These are phyloP conservation scores for Neurospora sublineolata DNA, from an alignment of 495 filamentous ascomycete species.

Conservation along the genomic window DNA sequence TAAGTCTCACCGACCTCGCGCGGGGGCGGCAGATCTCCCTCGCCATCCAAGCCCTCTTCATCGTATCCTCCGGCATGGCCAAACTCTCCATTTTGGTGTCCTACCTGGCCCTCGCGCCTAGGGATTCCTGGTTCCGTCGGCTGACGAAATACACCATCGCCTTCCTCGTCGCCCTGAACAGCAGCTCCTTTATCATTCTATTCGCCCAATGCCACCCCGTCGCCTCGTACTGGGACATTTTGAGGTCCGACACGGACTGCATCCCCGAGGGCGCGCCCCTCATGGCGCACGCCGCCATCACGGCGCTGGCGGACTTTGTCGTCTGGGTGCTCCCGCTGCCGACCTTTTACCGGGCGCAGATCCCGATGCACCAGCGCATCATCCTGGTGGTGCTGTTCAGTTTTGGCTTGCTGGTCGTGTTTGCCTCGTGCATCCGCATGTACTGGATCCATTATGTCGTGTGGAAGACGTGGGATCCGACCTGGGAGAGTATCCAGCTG, in stretches of 20 bases:
- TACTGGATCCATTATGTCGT: conserved; percentile 20
- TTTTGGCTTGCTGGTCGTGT: conserved; percentile 15
- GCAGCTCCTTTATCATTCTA: conserved; percentile 21
- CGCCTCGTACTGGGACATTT: conserved; percentile 24
- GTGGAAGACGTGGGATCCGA: conserved; percentile 20
- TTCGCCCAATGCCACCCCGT: conserved; percentile 24
- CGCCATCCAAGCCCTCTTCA: conserved; percentile 18
- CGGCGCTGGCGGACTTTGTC: conserved; percentile 26
- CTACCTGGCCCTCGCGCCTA: conserved; percentile 40
- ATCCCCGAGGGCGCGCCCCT: conserved; percentile 16
- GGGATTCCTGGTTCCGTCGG: conserved; percentile 24
- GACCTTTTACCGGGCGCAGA: conserved; percentile 18
- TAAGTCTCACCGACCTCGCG: conserved; percentile 4
- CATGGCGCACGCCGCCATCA: conserved; percentile 17
- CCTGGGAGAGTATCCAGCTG: conserved; percentile 28
- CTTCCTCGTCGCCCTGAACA: conserved; percentile 12
- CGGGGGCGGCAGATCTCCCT: conserved; percentile 16
- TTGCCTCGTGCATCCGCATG: conserved; percentile 11
- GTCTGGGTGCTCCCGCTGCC: conserved; percentile 34
- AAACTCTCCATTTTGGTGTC: conserved; percentile 41
- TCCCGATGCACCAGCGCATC: conserved; percentile 14
- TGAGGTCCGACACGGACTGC: conserved; percentile 7
- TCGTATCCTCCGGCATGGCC: conserved; percentile 19
- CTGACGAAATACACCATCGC: conserved; percentile 16
- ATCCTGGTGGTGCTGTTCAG: conserved; percentile 17